phyloP scores from a whole-genome alignment of 2,329 filamentous ascomycete species.

The Diaporthe vexans region DNA sequence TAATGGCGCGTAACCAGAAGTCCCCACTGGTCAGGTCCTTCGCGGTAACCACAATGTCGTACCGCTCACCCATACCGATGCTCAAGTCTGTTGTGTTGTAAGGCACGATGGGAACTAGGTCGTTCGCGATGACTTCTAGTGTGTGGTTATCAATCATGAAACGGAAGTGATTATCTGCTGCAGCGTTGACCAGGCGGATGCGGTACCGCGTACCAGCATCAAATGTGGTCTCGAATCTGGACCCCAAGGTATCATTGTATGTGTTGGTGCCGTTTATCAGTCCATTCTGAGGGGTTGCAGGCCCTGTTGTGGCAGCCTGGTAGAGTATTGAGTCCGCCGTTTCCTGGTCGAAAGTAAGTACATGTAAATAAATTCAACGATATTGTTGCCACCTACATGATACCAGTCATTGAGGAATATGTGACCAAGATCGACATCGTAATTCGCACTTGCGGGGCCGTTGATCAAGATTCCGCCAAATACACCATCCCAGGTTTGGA shows the following conservation, averaged over 20 bases:
- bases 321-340: conserved; percentile 55
- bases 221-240: conserved; percentile 55
- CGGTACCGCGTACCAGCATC: conserved; percentile 57
- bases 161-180: conserved; percentile 42
- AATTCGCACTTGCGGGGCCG: conserved; percentile 69
- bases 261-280: conserved; percentile 61
- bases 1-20: conserved; percentile 65
- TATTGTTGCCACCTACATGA: neutral
- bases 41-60: conserved; percentile 61
- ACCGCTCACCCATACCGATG: conserved; percentile 63
- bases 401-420: conserved; percentile 70
- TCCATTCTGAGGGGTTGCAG: conserved; percentile 58
- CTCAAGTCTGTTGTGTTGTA: conserved; percentile 62
- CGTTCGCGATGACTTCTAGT: conserved; percentile 61
- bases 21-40: conserved; percentile 44
- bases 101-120: conserved; percentile 62
- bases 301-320: conserved; percentile 47
- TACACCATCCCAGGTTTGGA: conserved; percentile 66
- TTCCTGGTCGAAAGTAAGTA: conserved; percentile 51
- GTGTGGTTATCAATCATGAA: conserved; percentile 41
- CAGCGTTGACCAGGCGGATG: conserved; percentile 35
- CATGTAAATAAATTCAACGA: neutral
- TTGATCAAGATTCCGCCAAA: conserved; percentile 72
- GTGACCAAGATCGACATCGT: conserved; percentile 73
- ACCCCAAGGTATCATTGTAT: conserved; percentile 51